Percentiles rank a stretch among this genome's conserved stretches.
Conservation (phyloP, 2,329 filamentous ascomycete genomes). For the Aureobasidium sp. region DNA sequence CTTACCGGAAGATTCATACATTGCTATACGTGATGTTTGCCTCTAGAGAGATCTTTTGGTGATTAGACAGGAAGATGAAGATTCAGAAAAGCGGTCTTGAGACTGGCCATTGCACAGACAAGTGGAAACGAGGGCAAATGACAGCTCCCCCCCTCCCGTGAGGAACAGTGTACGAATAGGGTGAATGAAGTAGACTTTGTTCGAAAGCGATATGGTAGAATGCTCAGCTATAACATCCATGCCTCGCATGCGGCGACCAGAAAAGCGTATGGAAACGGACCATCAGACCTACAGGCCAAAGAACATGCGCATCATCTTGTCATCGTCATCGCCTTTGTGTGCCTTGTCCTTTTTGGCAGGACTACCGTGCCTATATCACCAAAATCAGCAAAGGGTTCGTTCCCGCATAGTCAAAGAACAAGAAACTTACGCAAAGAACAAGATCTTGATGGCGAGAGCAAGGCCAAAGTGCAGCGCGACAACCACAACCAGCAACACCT, state of each 20-base stretch:
- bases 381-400: neutral
- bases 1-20: neutral
- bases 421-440: constrained; percentile 69
- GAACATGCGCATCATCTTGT: constrained; percentile 1
- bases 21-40: too few species aligned
- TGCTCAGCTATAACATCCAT: neutral
- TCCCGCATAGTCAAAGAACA: neutral
- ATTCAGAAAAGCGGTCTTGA: too few species aligned
- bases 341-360: constrained; percentile 10
- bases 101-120: too few species aligned
- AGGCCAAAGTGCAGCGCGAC: constrained; percentile 81
- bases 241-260: neutral
- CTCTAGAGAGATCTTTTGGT: too few species aligned
- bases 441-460: constrained; percentile 85
- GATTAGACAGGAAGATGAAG: too few species aligned
- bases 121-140: too few species aligned
- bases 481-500: constrained; percentile 75
- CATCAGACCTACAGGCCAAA: constrained; percentile 3
- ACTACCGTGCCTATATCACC: neutral
- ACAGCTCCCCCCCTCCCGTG: too few species aligned
- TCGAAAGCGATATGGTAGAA: neutral
- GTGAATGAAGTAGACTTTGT: neutral
- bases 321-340: neutral
- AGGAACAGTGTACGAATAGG: too few species aligned
- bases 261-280: neutral